Conservation (phyloP, 805 yeast species). For the Tetrapisispora pingtungensis region DNA sequence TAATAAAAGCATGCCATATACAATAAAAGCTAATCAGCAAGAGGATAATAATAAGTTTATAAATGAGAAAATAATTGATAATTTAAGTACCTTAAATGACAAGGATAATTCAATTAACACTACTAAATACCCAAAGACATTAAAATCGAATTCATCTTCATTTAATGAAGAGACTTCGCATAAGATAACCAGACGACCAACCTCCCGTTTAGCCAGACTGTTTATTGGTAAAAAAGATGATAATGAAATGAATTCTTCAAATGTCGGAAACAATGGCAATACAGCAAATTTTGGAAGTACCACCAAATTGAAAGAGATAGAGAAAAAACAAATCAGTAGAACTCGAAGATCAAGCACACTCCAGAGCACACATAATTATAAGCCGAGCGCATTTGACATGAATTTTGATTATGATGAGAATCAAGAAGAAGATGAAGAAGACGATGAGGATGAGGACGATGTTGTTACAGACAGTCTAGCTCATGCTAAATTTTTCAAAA, state of each 20-base stretch:
- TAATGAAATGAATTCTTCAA: background rate
- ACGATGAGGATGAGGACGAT: conserved; percentile 23
- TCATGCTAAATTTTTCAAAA: conserved; percentile 19
- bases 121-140: background rate
- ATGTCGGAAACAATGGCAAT: too few relatives aligned
- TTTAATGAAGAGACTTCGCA: background rate
- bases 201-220: conserved; percentile 19
- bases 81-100: background rate
- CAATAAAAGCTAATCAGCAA: background rate
- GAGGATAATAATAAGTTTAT: background rate
- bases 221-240: conserved; percentile 16
- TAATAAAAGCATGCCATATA: background rate
- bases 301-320: background rate
- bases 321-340: background rate
- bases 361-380: conserved; percentile 1
- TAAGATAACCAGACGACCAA: conserved; percentile 6
- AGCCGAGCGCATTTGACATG: conserved; percentile 15
- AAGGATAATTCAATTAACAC: background rate
- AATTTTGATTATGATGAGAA: conserved; percentile 26
- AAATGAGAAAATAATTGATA: background rate
- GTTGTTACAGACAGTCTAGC: conserved; percentile 12
- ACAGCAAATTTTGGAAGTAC: background rate
- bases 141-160: background rate
- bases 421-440: conserved; percentile 27
- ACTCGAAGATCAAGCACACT: background rate